Evolutionary conservation across 106 monocot species (phyloP), one percentile per base, ranked within the genome.

Genomic region (Gastrodia elata): DNA sequence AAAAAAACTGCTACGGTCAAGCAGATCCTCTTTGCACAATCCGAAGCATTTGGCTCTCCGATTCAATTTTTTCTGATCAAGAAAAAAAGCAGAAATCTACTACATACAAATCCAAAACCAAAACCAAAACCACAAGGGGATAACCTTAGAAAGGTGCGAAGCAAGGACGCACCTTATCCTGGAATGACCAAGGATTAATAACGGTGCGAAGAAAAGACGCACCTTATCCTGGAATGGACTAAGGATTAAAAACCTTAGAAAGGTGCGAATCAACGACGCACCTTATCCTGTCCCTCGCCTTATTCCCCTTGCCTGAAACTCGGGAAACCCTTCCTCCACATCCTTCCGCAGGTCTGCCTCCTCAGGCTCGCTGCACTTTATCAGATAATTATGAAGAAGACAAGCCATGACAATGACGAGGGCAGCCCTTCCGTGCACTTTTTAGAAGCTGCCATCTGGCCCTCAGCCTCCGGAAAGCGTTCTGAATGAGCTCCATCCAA

Each of bases 371-470:
- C 89, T 77, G 37, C 87, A 87, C 70, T 81, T 86, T 16, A 87
- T 71, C 55, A 90, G 72, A 71, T 82, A 96, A 73, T 96, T 96
- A 38, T 96, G 96, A 41, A 96, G 86, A 85, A 96, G 78, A 65
- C 85, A 90, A 46, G 84, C 28, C 1, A 78, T 77, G 0, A 86
- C 74, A 24, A 89, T 71, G 22, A 90, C 86, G 73, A 90, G 0
- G 96, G 92, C 86, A 96, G 68, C 0, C 87, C 96, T 65, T 86
- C 87, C 0, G 65, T 76, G 28, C 81, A 86, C 37, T 87, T 86
- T 58, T 84, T 22, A 96, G 80, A 18, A 96, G 70, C 78, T 68
- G 77, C 96, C 96, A 96, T 71, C 87, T 75, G 6, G 67, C 75
- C 46, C 82, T 43, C 20, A 92, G 70, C 39, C 46, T 77, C 59